Base-by-base conservation (phyloP, 208 protist species). In the Strigomonas culicis region DNA sequence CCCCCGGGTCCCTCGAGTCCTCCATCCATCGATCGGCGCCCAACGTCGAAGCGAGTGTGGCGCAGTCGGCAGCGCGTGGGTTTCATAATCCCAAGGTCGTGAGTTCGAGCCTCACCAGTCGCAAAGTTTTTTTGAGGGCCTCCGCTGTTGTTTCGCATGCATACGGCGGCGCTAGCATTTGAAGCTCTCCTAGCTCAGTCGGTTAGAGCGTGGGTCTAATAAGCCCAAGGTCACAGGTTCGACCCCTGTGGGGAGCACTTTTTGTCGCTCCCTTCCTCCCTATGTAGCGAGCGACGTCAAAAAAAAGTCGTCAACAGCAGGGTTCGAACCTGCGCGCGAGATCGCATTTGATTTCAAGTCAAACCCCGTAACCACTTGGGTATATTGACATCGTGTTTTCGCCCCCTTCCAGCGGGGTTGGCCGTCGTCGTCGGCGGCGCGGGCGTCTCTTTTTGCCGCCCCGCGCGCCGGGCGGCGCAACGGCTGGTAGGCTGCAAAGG, bases 81-180 rank as follows among this genome's bases (percentile, higher is more conserved):
- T 93, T 75, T 96, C 90, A 96, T 96, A 96, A 96, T 90, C 90
- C 90, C 84, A 96, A 96, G 90, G 87, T 94, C 87, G 90, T 96
- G 82, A 96, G 90, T 94, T 90, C 83, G 80, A 90, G 70, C 82
- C 82, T 88, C 80, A 84, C 77, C 77, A 68, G 11, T 58, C 10
- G 52, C 77, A 83, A 49, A 58, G 28, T 71, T 70, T 79, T 79
- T 70, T 46, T 46, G 11, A n/a, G 39, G 39, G 39, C 39, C 39
- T 46, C 39, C 39, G 39, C 39, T 46, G 39, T 19, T 27, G 7
- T 19, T 55, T 55, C n/a, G 24, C 7, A 30, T 10, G n/a, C 13
- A 10, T 55, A 22, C 24, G 49, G 49, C 25, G 49, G 49, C 13
- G 24, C 13, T 30, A 55, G 27, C 13, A n/a, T n/a, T n/a, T n/a